Base-by-base conservation (phyloP, 2,329 filamentous ascomycete species). In the Clonostachys sp. region DNA sequence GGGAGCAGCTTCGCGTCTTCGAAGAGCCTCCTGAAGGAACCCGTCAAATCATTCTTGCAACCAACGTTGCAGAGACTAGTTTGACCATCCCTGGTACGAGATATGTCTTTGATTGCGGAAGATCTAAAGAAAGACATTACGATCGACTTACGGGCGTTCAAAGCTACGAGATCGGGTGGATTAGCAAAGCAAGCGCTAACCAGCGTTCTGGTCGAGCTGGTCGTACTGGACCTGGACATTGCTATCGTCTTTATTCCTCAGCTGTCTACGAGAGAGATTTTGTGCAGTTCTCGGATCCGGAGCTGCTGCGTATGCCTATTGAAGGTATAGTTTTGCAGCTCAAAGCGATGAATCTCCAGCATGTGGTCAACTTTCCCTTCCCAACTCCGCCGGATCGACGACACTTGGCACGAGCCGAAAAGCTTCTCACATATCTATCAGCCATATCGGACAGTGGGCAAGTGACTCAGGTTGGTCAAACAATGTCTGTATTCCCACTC, bases 61-160 rank as follows among this genome's bases (percentile, higher is more conserved):
- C 94, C 41, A 99, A 99, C 65, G 90, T 99, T 41, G 94, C 94
- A 0, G 94, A 99, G 67, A 99, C 94, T 0, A 95, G 89, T 80
- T 77, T 99, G 62, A 99, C 94, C 1, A 99, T 99, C 48, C 92
- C 94, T 0, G 91, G 91, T 2, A 91, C 95, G 51, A 83, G 89
- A 50, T 99, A 96, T 61, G 94, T 99, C 9, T 96, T 99, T 52
- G 92, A 97, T 65, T 91, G 89, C 54, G 94, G 94, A 34, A 80
- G 95, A 44, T 87, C 89, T 35, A 99, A 99, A 65, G 91, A 96
- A 64, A 86, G 92, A 52, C 87, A 86, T 49, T 97, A 94, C 59
- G 89, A 97, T 61, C 78, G 82, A n/a, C 72, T 81, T 12, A 96
- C 88, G 9, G 92, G 92, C 5, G 92, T 99, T 1, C 94, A 99